Base-by-base conservation (phyloP, 1,284 basidiomycete genomes). In the Sphaerobolus stellatus region DNA sequence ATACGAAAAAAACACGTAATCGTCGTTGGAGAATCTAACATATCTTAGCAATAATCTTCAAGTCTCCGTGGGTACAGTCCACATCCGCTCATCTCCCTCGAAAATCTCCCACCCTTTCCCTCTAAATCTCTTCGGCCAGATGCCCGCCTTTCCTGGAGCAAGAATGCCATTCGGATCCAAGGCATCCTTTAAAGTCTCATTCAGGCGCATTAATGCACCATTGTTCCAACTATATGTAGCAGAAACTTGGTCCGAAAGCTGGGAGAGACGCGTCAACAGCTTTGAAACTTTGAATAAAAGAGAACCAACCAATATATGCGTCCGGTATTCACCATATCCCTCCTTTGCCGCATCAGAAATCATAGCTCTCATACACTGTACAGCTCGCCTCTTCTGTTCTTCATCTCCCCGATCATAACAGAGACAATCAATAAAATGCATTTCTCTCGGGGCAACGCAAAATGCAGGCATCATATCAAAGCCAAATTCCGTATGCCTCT, bases 401-500 rank as follows among this genome's bases (percentile, higher is more conserved):
- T 30, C 3, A 22, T 50, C 30, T 4, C 30, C 31, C 13, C 48
- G 48, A 22, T 50, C 22, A 34, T 50, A 50, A 16, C 11, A 11
- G 13, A 50, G 33, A 22, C 48, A 50, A 24, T 50, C 48, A 22
- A 50, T 50, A 22, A 50, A 50, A 36, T 50, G 48, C 48, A 50
- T 50, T 31, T 50, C 48, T 14, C 48, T 11, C 8, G 48, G 48
- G 4, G 48, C 48, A 24, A 50, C 22, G 36, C 48, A 50, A 24
- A 50, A 50, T 16, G 48, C 33, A 18, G 48, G 48, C 48, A 50
- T 50, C 48, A 50, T 50, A 36, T 50, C 48, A 24, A 50, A 50
- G 9, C 48, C 48, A n/a, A 50, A 50, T 36, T 50, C 48, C 3
- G 7, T 31, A 18, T 50, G 48, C 24, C 48, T 27, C 22, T 31